Evolutionary conservation across 2,329 filamentous ascomycete species (phyloP), one percentile per base, ranked within the genome.

Genomic region (Colletotrichum sp.): DNA sequence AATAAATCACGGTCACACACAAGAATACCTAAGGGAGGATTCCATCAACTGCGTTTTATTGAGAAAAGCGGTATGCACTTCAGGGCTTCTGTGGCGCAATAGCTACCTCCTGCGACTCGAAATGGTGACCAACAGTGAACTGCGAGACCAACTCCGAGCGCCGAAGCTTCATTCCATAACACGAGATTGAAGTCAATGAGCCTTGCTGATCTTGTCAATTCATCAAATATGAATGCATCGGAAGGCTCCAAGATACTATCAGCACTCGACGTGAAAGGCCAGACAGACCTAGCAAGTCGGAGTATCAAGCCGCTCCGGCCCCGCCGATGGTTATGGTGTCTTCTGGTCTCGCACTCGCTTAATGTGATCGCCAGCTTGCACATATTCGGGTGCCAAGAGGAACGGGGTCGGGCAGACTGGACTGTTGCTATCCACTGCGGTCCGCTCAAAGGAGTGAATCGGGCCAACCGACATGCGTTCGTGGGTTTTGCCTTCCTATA

Each of bases 41-140:
- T 19, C 0, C 8, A 39, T 39, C 16, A 39, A 39, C 15, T 39
- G 0, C 36, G 15, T 39, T 8, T 39, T 3, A 19, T 0, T 39
- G 36, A 39, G 36, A 39, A 39, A 8, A 19, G 16, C 1, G 0
- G 0, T 49, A n/a, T 49, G 11, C 11, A n/a, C 3, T 22, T 0
- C 0, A 0, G 44, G 19, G 19, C n/a, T 12, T 13, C 19, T 12
- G 0, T 0, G 5, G 44, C 9, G 0, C 19, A 49, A 7, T 49
- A 2, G 2, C 2, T n/a, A 13, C 19, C 3, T 22, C 19, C 0
- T 49, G 44, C n/a, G 6, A 49, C n/a, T 22, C 44, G 19, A 49
- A 49, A 13, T 22, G 5, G 11, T 22, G 9, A 13, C 44, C 6
- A 22, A 19, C 11, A 0, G n/a, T 22, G 19, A 13, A 49, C 44